Evolutionary conservation across 1,139 yeast genomes (phyloP).

Genomic region (Debaryomyces sp.): DNA sequence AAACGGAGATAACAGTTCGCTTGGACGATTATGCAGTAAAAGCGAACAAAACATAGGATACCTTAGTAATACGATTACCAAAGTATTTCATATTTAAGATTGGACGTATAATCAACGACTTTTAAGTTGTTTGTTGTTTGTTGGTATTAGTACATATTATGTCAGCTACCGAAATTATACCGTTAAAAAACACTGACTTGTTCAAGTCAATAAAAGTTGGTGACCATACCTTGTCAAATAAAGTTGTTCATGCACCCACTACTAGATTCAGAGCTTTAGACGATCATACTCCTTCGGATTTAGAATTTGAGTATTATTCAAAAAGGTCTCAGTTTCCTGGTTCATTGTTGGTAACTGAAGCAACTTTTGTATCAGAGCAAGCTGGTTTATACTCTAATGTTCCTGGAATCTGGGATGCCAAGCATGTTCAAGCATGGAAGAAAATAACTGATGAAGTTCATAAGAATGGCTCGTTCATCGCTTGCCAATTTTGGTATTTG

Average conservation of each 20-base stretch:
- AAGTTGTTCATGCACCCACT: conserved; percentile 50
- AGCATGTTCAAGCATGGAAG: conserved; percentile 54
- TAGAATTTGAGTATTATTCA: conserved; percentile 46
- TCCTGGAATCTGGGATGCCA: conserved; percentile 53
- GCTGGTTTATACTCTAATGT: conserved; percentile 36
- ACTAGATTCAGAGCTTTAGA: conserved; percentile 45
- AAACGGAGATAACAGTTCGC: background rate
- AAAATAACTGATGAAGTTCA: conserved; percentile 53
- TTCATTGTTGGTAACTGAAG: conserved; percentile 44
- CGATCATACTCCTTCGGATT: conserved; percentile 42
- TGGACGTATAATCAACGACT: background rate
- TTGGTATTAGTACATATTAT: background rate
- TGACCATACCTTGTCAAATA: conserved; percentile 29
- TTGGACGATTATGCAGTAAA: background rate
- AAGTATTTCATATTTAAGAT: background rate
- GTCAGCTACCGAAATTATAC: background rate
- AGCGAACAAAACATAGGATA: background rate
- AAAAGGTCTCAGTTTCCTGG: conserved; percentile 53
- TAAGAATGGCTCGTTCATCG: conserved; percentile 49
- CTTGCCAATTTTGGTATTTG: conserved; percentile 57
- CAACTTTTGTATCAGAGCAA: conserved; percentile 20
- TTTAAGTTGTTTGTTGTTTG: too few species aligned
- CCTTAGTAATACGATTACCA: background rate
- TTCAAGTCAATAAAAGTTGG: conserved; percentile 47
- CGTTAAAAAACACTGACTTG: conserved; percentile 21